Evolutionary conservation across 768 basidiomycete species (phyloP), one percentile per base, ranked within the genome.

Genomic region (Auricularia cornea): DNA sequence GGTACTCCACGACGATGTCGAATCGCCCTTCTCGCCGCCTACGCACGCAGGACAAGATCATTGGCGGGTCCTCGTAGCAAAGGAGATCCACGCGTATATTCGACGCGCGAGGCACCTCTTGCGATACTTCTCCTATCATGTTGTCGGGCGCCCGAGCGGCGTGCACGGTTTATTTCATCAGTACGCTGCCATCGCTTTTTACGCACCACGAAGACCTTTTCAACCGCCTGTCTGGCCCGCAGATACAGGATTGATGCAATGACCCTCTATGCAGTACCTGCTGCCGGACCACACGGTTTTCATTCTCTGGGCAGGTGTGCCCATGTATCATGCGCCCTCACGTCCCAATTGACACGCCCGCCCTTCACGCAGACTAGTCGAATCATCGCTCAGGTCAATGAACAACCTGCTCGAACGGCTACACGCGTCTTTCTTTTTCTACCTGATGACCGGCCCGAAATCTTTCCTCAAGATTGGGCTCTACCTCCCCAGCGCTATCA

Each of bases 361-460:
- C 38, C 8, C 38, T 8, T 8, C 38, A 8, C 41, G 26, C 64
- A 95, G 94, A 52, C 81, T 88, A 54, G 71, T 94, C 41, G 97
- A 99, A 76, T 94, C 93, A 1, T 86, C 90, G 16, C 80, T 97
- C 35, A 84, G 95, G 63, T 91, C 94, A 18, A 84, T 87, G 71
- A 98, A 97, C 75, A 99, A 99, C 71, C 82, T 98, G 4, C 81
- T 98, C 26, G 97, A 99, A 71, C 86, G 97, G 20, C 84, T 98
- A 26, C 97, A 99, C 72, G 95, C 95, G 2, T 98, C 96, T 0
- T 95, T 96, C 76, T 98, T 98, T 79, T 94, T 98, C 77, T 98
- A 95, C 76, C 79, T 98, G 65, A 76, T 93, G 64, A 82, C 88
- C 16, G 75, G 77, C 40, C 80, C 85, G 1, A 78, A 75, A 3